phyloP scores from a whole-genome alignment of 2,329 filamentous ascomycete species.

The Paracamarosporium sp. region DNA sequence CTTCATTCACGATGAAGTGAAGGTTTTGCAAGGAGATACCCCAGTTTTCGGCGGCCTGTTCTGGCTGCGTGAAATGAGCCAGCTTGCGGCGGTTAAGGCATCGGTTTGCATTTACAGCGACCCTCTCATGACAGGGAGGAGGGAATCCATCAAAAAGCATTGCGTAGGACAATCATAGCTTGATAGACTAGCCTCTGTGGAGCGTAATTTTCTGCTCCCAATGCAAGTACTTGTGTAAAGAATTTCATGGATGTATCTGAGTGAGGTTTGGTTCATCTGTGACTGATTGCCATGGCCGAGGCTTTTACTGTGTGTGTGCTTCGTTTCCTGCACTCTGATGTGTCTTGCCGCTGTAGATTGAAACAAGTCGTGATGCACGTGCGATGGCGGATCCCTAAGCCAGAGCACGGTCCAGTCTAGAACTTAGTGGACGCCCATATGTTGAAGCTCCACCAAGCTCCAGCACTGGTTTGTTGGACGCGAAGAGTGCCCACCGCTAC shows the following conservation, averaged over 20 bases:
- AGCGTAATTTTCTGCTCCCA: constrained; percentile 28
- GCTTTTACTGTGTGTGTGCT: no score
- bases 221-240: constrained; percentile 28
- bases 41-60: constrained; percentile 32
- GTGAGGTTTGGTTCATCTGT: no score
- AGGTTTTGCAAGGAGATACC: constrained; percentile 45
- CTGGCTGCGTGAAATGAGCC: constrained; percentile 21
- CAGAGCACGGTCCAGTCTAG: not conserved
- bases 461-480: not conserved
- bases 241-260: not conserved
- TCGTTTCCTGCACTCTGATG: no score
- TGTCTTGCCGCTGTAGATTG: not conserved
- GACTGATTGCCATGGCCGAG: no score
- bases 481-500: not conserved
- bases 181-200: constrained; percentile 40
- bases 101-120: constrained; percentile 39
- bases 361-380: not conserved
- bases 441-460: not conserved
- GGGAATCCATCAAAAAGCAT: constrained; percentile 48
- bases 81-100: constrained; percentile 35
- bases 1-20: constrained; percentile 27
- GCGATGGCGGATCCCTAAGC: not conserved
- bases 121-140: constrained; percentile 41
- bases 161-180: constrained; percentile 38
- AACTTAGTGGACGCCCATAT: not conserved